Conservation (phyloP, 2,329 filamentous ascomycete genomes). For the Capronia coronata region DNA sequence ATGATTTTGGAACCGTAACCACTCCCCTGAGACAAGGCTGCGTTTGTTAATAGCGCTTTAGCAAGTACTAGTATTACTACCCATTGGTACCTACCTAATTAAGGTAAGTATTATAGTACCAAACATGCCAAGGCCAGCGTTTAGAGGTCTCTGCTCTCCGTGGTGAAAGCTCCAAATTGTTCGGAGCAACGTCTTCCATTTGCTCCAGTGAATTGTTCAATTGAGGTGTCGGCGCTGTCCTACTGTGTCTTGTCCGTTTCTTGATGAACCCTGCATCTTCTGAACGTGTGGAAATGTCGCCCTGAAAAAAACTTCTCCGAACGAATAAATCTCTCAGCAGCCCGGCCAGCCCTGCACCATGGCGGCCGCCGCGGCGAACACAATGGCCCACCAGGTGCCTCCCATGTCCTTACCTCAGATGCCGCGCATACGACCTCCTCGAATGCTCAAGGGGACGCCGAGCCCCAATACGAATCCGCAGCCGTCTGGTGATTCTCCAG, state of each 20-base stretch:
- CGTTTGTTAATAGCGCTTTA: too few relatives aligned
- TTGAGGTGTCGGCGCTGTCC: background rate
- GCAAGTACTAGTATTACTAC: too few relatives aligned
- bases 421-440: constrained; percentile 28
- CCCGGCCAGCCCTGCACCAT: constrained; percentile 5
- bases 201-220: background rate
- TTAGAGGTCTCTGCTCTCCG: background rate
- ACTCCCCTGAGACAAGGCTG: too few relatives aligned
- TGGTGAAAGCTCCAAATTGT: background rate
- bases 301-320: background rate
- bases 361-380: constrained; percentile 22
- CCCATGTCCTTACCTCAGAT: constrained; percentile 23
- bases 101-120: too few relatives aligned
- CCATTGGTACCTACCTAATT: too few relatives aligned
- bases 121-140: background rate
- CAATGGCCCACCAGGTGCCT: constrained; percentile 22
- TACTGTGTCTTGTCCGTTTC: background rate
- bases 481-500: constrained; percentile 16
- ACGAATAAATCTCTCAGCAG: background rate
- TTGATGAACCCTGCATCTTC: background rate
- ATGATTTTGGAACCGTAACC: too few relatives aligned
- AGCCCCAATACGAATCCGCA: constrained; percentile 23
- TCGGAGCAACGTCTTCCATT: background rate
- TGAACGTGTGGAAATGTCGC: background rate
- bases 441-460: constrained; percentile 24